These are phyloP conservation scores for Tulasnella sp. DNA, from an alignment of 768 basidiomycete genomes.

Conservation along the genomic window DNA sequence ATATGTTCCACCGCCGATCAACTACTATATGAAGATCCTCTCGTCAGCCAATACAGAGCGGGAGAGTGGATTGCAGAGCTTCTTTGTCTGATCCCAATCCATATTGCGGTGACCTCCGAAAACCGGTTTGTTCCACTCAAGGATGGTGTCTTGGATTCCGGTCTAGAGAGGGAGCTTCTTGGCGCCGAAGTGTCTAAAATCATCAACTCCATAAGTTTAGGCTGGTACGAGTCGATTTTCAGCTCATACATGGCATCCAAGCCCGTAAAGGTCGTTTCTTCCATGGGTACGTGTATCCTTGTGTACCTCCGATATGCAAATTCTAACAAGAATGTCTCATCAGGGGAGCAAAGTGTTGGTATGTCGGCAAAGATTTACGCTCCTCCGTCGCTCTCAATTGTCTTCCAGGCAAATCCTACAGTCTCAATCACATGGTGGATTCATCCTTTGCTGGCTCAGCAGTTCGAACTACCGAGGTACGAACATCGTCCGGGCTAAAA, in stretches of 20 bases:
- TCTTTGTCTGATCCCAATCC: conserved; percentile 53
- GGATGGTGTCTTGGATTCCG: conserved; percentile 41
- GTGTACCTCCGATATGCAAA: neutral
- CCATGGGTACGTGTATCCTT: conserved; percentile 35
- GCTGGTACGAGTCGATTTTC: conserved; percentile 56
- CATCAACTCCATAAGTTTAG: conserved; percentile 43
- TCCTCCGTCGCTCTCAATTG: neutral
- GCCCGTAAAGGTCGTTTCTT: conserved; percentile 55
- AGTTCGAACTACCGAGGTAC: conserved; percentile 9
- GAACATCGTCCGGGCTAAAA: too few species aligned
- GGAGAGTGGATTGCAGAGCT: conserved; percentile 56
- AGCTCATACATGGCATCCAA: conserved; percentile 51
- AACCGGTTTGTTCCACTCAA: conserved; percentile 52
- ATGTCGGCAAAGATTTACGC: neutral
- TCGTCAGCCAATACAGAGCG: conserved; percentile 26
- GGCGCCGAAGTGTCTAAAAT: conserved; percentile 50
- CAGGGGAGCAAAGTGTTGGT: conserved; percentile 14
- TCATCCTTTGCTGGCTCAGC: conserved; percentile 50
- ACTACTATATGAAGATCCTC: conserved; percentile 4
- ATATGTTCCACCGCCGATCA: conserved; percentile 17
- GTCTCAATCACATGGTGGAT: conserved; percentile 49
- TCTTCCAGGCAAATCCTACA: conserved; percentile 45
- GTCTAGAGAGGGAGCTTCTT: conserved; percentile 40
- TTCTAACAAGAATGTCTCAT: neutral
- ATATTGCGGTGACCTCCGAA: conserved; percentile 46